phyloP scores from a whole-genome alignment of 2,329 filamentous ascomycete genomes.

The Phyllosticta paracitricarpa region DNA sequence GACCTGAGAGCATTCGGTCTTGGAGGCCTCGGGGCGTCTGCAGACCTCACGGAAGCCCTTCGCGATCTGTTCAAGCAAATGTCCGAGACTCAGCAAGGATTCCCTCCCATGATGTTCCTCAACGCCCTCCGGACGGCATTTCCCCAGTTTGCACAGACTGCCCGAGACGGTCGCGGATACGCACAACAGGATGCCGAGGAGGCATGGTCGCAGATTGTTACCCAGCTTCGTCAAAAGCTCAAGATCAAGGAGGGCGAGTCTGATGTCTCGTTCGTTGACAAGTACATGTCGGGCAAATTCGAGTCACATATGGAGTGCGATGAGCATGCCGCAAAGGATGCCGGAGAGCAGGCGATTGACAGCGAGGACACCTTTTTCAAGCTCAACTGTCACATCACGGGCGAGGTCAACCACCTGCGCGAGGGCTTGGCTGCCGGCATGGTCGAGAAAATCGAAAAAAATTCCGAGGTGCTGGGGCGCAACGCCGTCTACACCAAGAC shows the following conservation, averaged over 20 bases:
- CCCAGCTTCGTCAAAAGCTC: conserved; percentile 70
- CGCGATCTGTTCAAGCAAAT: conserved; percentile 81
- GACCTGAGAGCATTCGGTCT: conserved; percentile 43
- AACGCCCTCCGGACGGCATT: conserved; percentile 67
- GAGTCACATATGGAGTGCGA: conserved; percentile 72
- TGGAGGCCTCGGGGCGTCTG: conserved; percentile 47
- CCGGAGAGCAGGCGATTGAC: conserved; percentile 58
- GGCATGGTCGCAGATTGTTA: conserved; percentile 91
- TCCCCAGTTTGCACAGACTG: conserved; percentile 86
- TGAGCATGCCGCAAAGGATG: conserved; percentile 65
- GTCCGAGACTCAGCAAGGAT: conserved; percentile 79
- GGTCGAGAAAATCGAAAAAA: conserved; percentile 85
- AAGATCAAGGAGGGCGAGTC: conserved; percentile 46
- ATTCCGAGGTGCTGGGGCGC: conserved; percentile 64
- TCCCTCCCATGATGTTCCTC: conserved; percentile 74
- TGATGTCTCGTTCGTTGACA: conserved; percentile 70
- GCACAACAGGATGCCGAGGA: conserved; percentile 99
- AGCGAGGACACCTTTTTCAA: conserved; percentile 74
- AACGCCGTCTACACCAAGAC: conserved; percentile 82
- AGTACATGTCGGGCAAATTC: conserved; percentile 79
- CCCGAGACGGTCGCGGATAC: conserved; percentile 71
- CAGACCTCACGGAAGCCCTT: conserved; percentile 67
- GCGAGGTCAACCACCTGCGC: conserved; percentile 75
- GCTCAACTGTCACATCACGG: conserved; percentile 90
- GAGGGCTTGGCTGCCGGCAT: conserved; percentile 79